Conservation (phyloP, 495 filamentous ascomycete genomes). For the Chlorociboria aeruginascens region DNA sequence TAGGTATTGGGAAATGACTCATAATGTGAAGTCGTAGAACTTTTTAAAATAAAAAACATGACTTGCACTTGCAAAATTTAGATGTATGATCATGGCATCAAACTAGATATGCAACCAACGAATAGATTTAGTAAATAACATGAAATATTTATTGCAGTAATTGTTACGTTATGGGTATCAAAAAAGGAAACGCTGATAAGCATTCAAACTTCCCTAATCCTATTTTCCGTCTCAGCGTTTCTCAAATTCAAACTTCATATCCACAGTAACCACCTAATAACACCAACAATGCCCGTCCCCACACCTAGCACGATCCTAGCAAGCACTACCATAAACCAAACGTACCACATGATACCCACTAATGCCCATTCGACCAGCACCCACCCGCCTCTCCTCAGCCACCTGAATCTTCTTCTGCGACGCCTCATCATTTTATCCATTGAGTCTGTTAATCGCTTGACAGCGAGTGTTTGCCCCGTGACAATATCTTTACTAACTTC, state of each 20-base stretch:
- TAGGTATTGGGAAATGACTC: too few relatives aligned
- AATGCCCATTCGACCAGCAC: constrained; percentile 67
- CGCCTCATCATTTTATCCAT: constrained; percentile 61
- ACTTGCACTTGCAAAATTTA: too few relatives aligned
- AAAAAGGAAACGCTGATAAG: too few relatives aligned
- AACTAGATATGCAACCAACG: too few relatives aligned
- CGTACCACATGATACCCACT: constrained; percentile 72
- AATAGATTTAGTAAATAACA: too few relatives aligned
- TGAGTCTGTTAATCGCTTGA: constrained; percentile 65
- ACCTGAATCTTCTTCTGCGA: constrained; percentile 57
- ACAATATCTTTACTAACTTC: constrained; percentile 60
- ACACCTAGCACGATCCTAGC: constrained; percentile 48
- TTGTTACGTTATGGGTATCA: too few relatives aligned
- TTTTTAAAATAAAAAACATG: too few relatives aligned
- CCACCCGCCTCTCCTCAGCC: constrained; percentile 58
- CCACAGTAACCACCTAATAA: constrained; percentile 56
- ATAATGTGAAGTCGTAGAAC: too few relatives aligned
- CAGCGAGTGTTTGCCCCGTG: constrained; percentile 56
- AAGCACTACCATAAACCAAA: constrained; percentile 69
- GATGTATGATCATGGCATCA: too few relatives aligned
- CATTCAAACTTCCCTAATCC: too few relatives aligned
- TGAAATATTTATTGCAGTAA: too few relatives aligned
- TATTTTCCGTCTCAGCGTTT: neutral
- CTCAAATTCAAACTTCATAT: neutral
- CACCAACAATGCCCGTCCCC: constrained; percentile 42